Evolutionary conservation across 2,329 filamentous ascomycete genomes (phyloP).

Genomic region (Parascedosporium putredinis): DNA sequence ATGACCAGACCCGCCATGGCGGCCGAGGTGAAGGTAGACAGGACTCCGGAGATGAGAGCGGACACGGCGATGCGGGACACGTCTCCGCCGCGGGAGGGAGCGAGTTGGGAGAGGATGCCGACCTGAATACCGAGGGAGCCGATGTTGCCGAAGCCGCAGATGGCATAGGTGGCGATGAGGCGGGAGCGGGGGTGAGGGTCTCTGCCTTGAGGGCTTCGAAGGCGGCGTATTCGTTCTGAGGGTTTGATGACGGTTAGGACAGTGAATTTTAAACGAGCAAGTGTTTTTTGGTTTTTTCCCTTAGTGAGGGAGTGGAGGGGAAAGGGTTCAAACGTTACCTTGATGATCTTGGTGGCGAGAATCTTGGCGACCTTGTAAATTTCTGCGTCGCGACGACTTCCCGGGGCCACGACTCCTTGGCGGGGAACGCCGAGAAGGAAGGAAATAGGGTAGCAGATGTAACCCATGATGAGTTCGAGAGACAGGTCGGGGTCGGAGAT

Average conservation of each 20-base stretch:
- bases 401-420: no score
- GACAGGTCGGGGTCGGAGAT: slow-evolving; percentile 53
- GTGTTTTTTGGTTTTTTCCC: slow-evolving; percentile 16
- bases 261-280: no score
- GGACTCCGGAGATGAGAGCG: slow-evolving; percentile 65
- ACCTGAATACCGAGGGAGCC: slow-evolving; percentile 84
- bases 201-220: slow-evolving; percentile 51
- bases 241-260: no score
- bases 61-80: slow-evolving; percentile 67
- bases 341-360: slow-evolving; percentile 77
- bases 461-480: slow-evolving; percentile 65
- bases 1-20: slow-evolving; percentile 68
- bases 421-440: slow-evolving; percentile 74
- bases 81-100: slow-evolving; percentile 62
- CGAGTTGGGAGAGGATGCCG: slow-evolving; percentile 73
- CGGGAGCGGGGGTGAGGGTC: slow-evolving; percentile 56
- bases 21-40: slow-evolving; percentile 71
- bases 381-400: slow-evolving; percentile 45
- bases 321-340: slow-evolving; percentile 21
- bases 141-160: slow-evolving; percentile 79
- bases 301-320: slow-evolving; percentile 5
- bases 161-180: slow-evolving; percentile 76
- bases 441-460: slow-evolving; percentile 66
- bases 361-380: slow-evolving; percentile 65
- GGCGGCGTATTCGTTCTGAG: slow-evolving; percentile 66